These are phyloP conservation scores for Moelleriella libera DNA, from an alignment of 2,329 filamentous ascomycete species.

Conservation along the genomic window DNA sequence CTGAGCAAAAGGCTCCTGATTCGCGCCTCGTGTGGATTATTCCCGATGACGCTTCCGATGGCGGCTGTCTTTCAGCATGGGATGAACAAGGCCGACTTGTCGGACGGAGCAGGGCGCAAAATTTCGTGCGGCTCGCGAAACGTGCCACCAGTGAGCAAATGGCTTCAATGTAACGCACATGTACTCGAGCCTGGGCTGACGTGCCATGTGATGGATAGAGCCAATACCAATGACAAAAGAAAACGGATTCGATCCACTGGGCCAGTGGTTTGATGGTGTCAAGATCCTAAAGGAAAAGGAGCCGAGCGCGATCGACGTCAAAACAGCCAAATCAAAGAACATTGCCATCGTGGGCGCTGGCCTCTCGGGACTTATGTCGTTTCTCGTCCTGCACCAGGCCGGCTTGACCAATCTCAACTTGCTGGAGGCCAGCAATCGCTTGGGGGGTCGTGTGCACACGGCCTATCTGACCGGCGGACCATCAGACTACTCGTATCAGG, in stretches of 20 bases:
- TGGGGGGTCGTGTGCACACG: constrained; percentile 51
- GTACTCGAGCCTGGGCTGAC: not conserved
- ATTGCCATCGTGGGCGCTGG: constrained; percentile 53
- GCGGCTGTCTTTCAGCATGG: constrained; percentile 27
- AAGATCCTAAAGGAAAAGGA: constrained; percentile 40
- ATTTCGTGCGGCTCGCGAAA: constrained; percentile 8
- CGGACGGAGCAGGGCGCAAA: constrained; percentile 19
- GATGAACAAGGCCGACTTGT: constrained; percentile 13
- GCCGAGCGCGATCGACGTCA: constrained; percentile 20
- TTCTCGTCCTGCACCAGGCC: constrained; percentile 27
- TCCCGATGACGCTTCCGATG: constrained; percentile 10
- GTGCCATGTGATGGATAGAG: not conserved
- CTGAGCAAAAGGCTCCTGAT: not conserved
- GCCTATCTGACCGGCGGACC: constrained; percentile 45
- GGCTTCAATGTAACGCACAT: not conserved
- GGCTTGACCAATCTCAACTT: constrained; percentile 48
- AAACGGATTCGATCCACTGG: constrained; percentile 30
- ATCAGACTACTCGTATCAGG: constrained; percentile 52
- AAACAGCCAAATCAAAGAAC: constrained; percentile 22
- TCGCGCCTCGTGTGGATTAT: constrained; percentile 5
- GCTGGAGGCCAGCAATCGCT: constrained; percentile 42
- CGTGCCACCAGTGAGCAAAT: constrained; percentile 1
- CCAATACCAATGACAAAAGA: constrained; percentile 33
- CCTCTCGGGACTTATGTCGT: constrained; percentile 50
- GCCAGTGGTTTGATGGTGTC: constrained; percentile 55